A percentile compares a stretch with the other conserved stretches of the same genome.
Conservation (phyloP, 2,329 filamentous ascomycete genomes). For the Diplocarpon mali region DNA sequence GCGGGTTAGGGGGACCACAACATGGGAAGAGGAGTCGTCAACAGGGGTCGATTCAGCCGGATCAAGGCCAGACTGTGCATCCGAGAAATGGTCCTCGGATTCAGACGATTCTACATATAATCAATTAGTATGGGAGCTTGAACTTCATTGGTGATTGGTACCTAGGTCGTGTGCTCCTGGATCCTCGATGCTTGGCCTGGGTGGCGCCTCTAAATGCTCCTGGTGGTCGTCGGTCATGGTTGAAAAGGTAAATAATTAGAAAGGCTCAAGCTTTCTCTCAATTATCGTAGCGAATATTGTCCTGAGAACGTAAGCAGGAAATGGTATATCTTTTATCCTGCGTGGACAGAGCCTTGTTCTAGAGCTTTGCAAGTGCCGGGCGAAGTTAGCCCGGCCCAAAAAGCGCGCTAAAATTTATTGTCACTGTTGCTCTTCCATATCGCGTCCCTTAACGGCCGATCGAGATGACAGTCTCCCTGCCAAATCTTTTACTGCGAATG, state of each 20-base stretch:
- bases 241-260: neutral
- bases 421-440: too few species aligned
- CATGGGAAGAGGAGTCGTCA: slow-evolving; percentile 32
- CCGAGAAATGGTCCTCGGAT: slow-evolving; percentile 59
- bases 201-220: slow-evolving; percentile 32
- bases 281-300: neutral
- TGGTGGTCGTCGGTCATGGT: slow-evolving; percentile 26
- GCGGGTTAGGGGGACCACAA: slow-evolving; percentile 40
- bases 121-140: slow-evolving; percentile 7
- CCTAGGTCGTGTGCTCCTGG: slow-evolving; percentile 50
- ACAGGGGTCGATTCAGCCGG: slow-evolving; percentile 32
- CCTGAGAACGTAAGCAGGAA: neutral
- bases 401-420: neutral
- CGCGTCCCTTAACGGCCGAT: neutral
- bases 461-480: neutral
- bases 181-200: slow-evolving; percentile 35
- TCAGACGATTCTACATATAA: slow-evolving; percentile 41
- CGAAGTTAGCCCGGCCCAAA: neutral
- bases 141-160: slow-evolving; percentile 26
- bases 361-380: neutral
- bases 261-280: neutral
- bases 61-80: slow-evolving; percentile 44
- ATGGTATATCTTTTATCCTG: neutral
- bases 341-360: neutral
- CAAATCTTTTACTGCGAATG: neutral